Percentiles rank a stretch among this genome's conserved stretches.
phyloP scores from a whole-genome alignment of 2,329 filamentous ascomycete genomes.

The Xylariomycetidae sp. region DNA sequence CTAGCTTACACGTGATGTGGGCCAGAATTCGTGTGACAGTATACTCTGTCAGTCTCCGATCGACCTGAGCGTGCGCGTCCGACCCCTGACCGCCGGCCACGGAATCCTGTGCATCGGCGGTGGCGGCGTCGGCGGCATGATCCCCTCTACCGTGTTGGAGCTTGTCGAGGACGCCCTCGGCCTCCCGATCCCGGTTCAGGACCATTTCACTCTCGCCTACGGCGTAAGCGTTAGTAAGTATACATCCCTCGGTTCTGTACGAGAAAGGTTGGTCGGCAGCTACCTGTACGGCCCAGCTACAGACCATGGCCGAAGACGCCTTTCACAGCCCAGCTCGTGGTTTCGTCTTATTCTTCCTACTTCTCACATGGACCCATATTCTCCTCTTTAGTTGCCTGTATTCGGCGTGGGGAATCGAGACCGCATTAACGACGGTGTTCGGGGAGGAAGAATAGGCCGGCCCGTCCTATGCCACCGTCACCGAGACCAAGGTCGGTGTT shows the following conservation, averaged over 20 bases:
- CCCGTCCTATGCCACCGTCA: not conserved
- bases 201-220: slow-evolving; percentile 1
- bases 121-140: slow-evolving; percentile 1
- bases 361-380: not conserved
- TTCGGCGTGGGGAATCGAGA: slow-evolving; percentile 1
- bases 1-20: too few species aligned
- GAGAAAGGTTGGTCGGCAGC: slow-evolving; percentile 1
- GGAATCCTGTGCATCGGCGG: slow-evolving; percentile 3
- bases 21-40: too few species aligned
- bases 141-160: not conserved
- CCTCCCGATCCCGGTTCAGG: slow-evolving; percentile 1
- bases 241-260: not conserved
- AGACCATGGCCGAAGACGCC: not conserved
- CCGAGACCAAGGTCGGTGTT: not conserved
- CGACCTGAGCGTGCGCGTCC: slow-evolving; percentile 2
- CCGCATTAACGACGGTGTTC: not conserved
- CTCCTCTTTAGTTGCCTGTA: not conserved
- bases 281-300: not conserved
- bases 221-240: not conserved
- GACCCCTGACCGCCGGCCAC: slow-evolving; percentile 5
- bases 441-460: not conserved
- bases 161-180: not conserved
- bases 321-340: not conserved
- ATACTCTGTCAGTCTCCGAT: slow-evolving; percentile 1
- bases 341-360: not conserved